phyloP scores from a whole-genome alignment of 2,329 filamentous ascomycete species.

The Clonostachys rosea region DNA sequence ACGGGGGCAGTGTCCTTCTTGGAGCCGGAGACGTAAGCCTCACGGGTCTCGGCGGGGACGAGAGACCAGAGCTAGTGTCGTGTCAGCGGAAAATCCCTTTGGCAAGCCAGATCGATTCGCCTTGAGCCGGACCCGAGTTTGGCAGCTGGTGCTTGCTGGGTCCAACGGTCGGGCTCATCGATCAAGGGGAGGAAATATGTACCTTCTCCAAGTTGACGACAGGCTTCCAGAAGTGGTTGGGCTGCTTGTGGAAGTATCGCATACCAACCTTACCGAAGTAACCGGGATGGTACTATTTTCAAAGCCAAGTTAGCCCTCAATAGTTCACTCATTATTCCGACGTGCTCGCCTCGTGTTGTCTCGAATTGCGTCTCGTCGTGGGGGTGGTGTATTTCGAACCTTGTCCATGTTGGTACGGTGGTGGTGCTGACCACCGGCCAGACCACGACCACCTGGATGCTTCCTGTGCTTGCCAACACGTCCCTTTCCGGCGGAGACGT shows the following conservation, averaged over 20 bases:
- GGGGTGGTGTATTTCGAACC: constrained; percentile 55
- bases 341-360: constrained; percentile 3
- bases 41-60: constrained; percentile 87
- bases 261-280: constrained; percentile 99
- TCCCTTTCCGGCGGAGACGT: constrained; percentile 97
- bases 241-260: constrained; percentile 94
- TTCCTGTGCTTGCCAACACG: constrained; percentile 99
- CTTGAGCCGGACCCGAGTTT: background rate
- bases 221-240: constrained; percentile 97
- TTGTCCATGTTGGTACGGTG: constrained; percentile 59
- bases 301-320: background rate
- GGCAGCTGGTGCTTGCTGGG: background rate
- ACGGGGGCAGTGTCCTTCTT: constrained; percentile 93
- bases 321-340: background rate
- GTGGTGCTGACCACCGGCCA: constrained; percentile 98
- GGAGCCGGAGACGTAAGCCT: constrained; percentile 76
- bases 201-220: constrained; percentile 99
- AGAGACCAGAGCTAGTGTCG: constrained; percentile 80
- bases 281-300: constrained; percentile 82
- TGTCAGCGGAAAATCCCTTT: constrained; percentile 16
- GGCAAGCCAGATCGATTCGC: background rate
- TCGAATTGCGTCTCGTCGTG: constrained; percentile 5
- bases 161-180: constrained; percentile 1
- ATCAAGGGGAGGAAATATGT: constrained; percentile 14
- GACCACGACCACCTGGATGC: constrained; percentile 76